Evolutionary conservation across 768 basidiomycete genomes (phyloP).

Genomic region (Suillus decipiens): DNA sequence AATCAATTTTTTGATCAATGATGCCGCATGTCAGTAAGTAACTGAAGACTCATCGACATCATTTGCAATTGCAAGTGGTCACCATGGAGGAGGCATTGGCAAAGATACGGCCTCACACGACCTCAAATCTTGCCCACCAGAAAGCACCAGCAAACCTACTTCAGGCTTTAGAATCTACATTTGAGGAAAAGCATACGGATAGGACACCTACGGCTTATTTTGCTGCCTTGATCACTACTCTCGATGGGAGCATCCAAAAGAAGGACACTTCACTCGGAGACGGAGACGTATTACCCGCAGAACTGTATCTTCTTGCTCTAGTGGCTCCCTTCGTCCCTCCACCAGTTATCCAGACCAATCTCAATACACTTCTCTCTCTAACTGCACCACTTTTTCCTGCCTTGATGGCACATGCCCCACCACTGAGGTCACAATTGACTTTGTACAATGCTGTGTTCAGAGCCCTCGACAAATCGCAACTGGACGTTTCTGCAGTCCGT

Average conservation of each 20-base stretch:
- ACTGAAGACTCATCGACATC: too few species aligned
- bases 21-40: too few species aligned
- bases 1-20: too few species aligned
- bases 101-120: conserved; percentile 86
- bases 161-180: conserved; percentile 79
- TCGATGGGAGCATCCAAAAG: conserved; percentile 75
- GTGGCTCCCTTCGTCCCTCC: conserved; percentile 53
- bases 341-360: conserved; percentile 79
- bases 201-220: conserved; percentile 89
- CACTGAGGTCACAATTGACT: conserved; percentile 83
- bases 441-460: conserved; percentile 70
- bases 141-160: conserved; percentile 87
- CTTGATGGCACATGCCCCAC: conserved; percentile 65
- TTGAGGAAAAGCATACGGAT: conserved; percentile 67
- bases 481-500: conserved; percentile 67
- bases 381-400: conserved; percentile 79
- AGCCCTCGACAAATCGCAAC: conserved; percentile 68
- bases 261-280: conserved; percentile 69
- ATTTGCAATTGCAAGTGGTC: conserved; percentile 7
- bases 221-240: conserved; percentile 83
- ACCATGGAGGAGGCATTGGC: conserved; percentile 67
- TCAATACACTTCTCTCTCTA: conserved; percentile 68
- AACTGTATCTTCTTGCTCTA: conserved; percentile 39
- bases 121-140: conserved; percentile 82
- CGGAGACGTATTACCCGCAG: conserved; percentile 43